These are phyloP conservation scores for Eucalyptus tenuipes DNA, from an alignment of 345 rosid species.

Conservation along the genomic window DNA sequence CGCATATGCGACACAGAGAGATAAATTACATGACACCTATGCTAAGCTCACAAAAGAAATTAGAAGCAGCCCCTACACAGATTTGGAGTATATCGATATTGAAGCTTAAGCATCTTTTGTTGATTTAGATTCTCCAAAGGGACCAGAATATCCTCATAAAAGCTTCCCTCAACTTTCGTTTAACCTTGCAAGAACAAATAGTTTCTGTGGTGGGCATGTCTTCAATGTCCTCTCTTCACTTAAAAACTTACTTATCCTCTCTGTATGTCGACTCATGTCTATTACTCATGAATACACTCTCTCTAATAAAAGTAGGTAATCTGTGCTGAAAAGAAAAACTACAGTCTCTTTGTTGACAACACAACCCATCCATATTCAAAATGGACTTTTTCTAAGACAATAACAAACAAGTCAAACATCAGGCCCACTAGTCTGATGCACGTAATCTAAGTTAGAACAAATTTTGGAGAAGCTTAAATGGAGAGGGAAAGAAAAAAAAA, in stretches of 20 bases:
- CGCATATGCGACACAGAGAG: not conserved
- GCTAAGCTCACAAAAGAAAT: not conserved
- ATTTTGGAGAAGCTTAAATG: not conserved
- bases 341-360: not conserved
- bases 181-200: not conserved
- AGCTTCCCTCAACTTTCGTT: not conserved
- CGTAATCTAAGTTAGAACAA: not conserved
- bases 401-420: not conserved
- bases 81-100: not conserved
- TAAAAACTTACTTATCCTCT: not conserved
- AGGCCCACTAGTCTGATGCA: not conserved
- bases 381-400: not conserved
- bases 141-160: not conserved
- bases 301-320: not conserved
- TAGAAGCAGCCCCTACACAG: not conserved
- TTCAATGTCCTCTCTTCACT: not conserved
- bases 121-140: not conserved
- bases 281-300: not conserved
- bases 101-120: not conserved
- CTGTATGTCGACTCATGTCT: not conserved
- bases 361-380: not conserved
- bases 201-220: not conserved
- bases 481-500: not conserved
- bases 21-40: not conserved
- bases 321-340: not conserved